phyloP scores from a whole-genome alignment of 495 filamentous ascomycete species.

The Penicillium flavigenum region DNA sequence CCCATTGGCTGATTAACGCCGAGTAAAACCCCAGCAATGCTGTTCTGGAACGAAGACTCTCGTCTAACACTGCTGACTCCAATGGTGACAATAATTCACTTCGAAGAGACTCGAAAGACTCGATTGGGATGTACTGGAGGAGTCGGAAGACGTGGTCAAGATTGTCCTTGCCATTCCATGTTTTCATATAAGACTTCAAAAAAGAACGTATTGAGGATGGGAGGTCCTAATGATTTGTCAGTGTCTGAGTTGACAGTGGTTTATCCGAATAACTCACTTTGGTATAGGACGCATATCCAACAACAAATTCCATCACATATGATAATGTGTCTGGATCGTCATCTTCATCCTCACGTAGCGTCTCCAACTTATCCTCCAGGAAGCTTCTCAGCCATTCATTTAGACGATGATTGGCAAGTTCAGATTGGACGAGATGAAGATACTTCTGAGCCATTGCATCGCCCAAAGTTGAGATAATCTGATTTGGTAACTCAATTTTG shows the following conservation, averaged over 20 bases:
- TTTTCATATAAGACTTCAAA: slow-evolving; percentile 56
- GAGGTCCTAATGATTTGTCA: slow-evolving; percentile 51
- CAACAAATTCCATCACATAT: slow-evolving; percentile 55
- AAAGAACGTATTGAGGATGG: slow-evolving; percentile 62
- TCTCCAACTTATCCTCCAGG: slow-evolving; percentile 56
- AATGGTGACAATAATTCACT: slow-evolving; percentile 51
- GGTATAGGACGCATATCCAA: slow-evolving; percentile 58
- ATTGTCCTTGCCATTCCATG: slow-evolving; percentile 68
- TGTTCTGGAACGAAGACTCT: slow-evolving; percentile 48
- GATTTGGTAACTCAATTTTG: slow-evolving; percentile 75
- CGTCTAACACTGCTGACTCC: slow-evolving; percentile 58
- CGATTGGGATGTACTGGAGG: slow-evolving; percentile 61
- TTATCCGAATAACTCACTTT: slow-evolving; percentile 52
- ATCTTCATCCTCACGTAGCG: slow-evolving; percentile 48
- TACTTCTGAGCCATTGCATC: slow-evolving; percentile 80
- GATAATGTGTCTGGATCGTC: slow-evolving; percentile 48
- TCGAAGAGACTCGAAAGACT: slow-evolving; percentile 54
- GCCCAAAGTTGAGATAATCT: slow-evolving; percentile 71
- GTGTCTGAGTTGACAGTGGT: background rate
- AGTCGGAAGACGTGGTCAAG: slow-evolving; percentile 62
- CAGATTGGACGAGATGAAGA: slow-evolving; percentile 61
- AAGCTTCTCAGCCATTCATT: slow-evolving; percentile 66
- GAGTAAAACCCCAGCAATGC: slow-evolving; percentile 69
- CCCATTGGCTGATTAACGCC: slow-evolving; percentile 68
- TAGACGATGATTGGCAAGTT: slow-evolving; percentile 54